Base-by-base conservation (phyloP, 2,329 filamentous ascomycete species). In the Epichloe coenophiala region DNA sequence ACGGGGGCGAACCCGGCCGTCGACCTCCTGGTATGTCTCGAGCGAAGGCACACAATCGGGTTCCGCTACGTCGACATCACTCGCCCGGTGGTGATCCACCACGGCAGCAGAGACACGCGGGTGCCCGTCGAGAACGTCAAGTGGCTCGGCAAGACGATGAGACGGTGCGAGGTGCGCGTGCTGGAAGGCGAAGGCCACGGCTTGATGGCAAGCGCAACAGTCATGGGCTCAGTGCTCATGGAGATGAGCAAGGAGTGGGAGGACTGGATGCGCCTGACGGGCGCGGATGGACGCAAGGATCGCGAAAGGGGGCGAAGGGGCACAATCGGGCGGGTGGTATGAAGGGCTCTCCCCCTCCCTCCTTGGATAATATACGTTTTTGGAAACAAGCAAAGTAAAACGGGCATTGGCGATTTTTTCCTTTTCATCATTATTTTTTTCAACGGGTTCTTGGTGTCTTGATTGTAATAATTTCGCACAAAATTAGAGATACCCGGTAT, bases 61-160 rank as follows among this genome's bases (percentile, higher is more conserved):
- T 98, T 98, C 70, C 82, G 90, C 47, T 98, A 98, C 63, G 91
- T 95, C 17, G 93, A 98, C 63, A 95, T 98, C 57, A 94, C 86
- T 5, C 80, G 89, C 7, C 80, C 88, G 0, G 86, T 97, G 0
- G 84, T 96, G 23, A 95, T 98, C 56, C 91, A 96, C 61, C 93
- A 98, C 64, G 93, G 93, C 38, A 88, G 81, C 61, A 83, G 86
- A 59, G 93, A 98, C 61, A 89, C 85, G 6, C 80, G 93, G 23
- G 93, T 98, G 1, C 93, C 93, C 0, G 85, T 95, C 13, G 93
- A 95, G 51, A 98, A 98, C 61, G 88, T 96, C 21, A 79, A 84
- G 57, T 98, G 93, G 93, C 76, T 98, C 7, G 90, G 89, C 52
- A 90, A 90, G 66, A 86, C 86, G 41, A 97, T 98, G 90, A 81